phyloP scores from a whole-genome alignment of 1,284 basidiomycete species.

The Rhodotorula sp. region DNA sequence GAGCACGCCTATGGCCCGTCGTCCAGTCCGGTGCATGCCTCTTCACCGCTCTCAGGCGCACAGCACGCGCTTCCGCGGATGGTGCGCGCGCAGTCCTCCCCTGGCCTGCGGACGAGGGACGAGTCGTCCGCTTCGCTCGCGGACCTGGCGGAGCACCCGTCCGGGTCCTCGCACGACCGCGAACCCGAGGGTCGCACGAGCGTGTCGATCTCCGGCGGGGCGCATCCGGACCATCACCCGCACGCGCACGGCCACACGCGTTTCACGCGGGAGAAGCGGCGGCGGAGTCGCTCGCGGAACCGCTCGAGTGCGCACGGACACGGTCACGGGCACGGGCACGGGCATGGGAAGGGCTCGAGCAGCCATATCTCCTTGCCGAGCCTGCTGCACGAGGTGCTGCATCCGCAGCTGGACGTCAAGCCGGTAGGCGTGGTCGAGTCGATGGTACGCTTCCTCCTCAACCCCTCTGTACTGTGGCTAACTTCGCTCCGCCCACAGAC shows the following conservation, averaged over 20 bases:
- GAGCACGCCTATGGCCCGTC: background rate
- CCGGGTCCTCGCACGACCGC: background rate
- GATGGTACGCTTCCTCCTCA: conserved; percentile 53
- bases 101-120: conserved; percentile 2
- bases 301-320: conserved; percentile 8
- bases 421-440: conserved; percentile 80
- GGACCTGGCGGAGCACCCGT: conserved; percentile 16
- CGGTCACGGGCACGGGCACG: conserved; percentile 15
- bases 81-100: background rate
- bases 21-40: background rate
- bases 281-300: background rate
- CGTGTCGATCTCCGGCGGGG: background rate
- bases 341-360: conserved; percentile 22
- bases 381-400: conserved; percentile 40
- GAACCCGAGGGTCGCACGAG: background rate
- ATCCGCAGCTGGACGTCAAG: conserved; percentile 32
- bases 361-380: conserved; percentile 28
- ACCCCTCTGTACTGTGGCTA: background rate
- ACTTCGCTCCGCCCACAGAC: background rate
- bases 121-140: conserved; percentile 19
- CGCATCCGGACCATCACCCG: background rate
- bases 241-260: background rate
- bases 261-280: background rate
- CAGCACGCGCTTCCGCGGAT: background rate
- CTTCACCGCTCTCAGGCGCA: conserved; percentile 6